Evolutionary conservation across 2,329 filamentous ascomycete species (phyloP).

Genomic region (Thelonectria discophora): DNA sequence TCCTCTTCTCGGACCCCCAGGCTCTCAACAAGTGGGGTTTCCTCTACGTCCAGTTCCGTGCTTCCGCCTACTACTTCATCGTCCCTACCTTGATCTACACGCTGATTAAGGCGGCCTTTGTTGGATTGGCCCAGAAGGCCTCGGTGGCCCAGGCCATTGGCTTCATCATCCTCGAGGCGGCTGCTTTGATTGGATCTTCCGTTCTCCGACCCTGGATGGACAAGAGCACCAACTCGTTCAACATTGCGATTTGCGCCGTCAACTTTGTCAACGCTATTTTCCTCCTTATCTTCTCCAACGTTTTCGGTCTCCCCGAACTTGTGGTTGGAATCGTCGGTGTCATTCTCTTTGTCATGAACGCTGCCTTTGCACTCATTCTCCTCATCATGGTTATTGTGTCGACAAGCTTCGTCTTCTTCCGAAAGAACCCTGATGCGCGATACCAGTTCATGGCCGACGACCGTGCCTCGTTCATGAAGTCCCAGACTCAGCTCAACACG

Average conservation of each 20-base stretch:
- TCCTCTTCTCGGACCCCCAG: constrained; percentile 94
- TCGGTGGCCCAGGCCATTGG: constrained; percentile 81
- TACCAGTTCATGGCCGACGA: constrained; percentile 98
- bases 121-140: constrained; percentile 78
- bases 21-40: constrained; percentile 98
- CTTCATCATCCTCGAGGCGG: constrained; percentile 83
- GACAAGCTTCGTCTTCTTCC: constrained; percentile 75
- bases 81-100: constrained; percentile 81
- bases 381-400: constrained; percentile 78
- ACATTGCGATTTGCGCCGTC: constrained; percentile 88
- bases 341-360: constrained; percentile 88
- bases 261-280: constrained; percentile 94
- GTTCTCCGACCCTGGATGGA: constrained; percentile 97
- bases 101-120: constrained; percentile 88
- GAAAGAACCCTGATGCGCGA: constrained; percentile 92
- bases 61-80: constrained; percentile 95
- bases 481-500: constrained; percentile 77
- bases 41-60: constrained; percentile 95
- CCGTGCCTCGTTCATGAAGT: constrained; percentile 97
- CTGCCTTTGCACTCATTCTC: constrained; percentile 81
- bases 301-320: constrained; percentile 84
- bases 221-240: constrained; percentile 97
- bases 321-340: constrained; percentile 91
- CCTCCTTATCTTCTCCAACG: constrained; percentile 84
- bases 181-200: constrained; percentile 77